Base-by-base conservation (phyloP, 2,329 filamentous ascomycete genomes). In the Elsinoe perseae region DNA sequence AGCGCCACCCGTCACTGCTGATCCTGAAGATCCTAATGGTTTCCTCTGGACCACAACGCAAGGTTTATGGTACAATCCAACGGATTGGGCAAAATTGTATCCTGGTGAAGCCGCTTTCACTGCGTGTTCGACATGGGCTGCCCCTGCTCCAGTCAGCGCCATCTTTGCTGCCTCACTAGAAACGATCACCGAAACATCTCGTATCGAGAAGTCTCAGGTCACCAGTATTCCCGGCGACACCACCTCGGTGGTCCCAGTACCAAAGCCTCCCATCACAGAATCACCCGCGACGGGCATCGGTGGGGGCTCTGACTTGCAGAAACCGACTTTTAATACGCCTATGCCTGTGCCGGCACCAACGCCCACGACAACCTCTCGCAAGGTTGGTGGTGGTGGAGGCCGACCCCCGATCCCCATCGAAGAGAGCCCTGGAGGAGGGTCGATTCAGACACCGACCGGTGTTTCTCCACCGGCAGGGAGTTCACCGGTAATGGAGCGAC, bases 391-490 rank as follows among this genome's bases (percentile, higher is more conserved):
- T 72, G 74, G 40, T 82, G 75, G 64, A 80, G 73, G 70, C 82
- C 73, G 64, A 77, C 74, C 61, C 69, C 72, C 0, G 71, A 76
- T 34, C 76, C 67, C 61, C 82, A 21, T 52, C 7, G 77, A 77
- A 69, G 69, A 10, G 80, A 79, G 0, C 75, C 77, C 44, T 77
- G 79, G 1, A 79, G 77, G 18, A 80, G 80, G 5, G 74, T 80
- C 64, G 61, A 69, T 20, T 48, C 66, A 21, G 61, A 62, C 58
- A 64, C 63, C 0, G 78, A 80, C 0, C 79, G 80, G 65, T 62
- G 67, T 27, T 70, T 73, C 14, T 78, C 76, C 3, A 71, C 68
- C 7, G 65, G 59, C 0, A 81, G 30, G 9, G n/a, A 16, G 79
- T 60, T 66, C 66, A 10, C 74, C 69, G 23, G 18, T n/a, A 9